Base-by-base conservation (phyloP, 169 alveolate genomes). In the Cryptosporidium tyzzeri region DNA sequence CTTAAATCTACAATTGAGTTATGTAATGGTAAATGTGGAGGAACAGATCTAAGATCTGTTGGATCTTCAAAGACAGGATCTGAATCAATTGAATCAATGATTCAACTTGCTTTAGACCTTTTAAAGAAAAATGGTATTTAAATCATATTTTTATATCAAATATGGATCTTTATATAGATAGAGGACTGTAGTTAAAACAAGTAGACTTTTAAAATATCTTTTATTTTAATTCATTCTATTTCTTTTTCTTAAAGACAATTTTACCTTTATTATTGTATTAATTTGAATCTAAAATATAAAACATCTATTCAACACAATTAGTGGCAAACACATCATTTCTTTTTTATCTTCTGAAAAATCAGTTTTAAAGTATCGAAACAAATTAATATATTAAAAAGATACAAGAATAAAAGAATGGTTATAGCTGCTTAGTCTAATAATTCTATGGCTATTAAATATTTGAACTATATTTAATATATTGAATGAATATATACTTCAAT, bases 21-120 rank as follows among this genome's bases (percentile, higher is more conserved):
- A 44, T 80, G 80, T 41, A 39, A 29, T 44, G 89, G 89, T 33
- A 80, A 80, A 53, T 80, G 89, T 67, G 89, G 89, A 18, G 89
- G 89, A 23, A 80, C 48, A 9, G 75, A 62, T 26, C n/a, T 41
- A 9, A 35, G 75, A 26, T 59, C 70, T 9, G 75, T 80, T 44
- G 89, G 89, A 21, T 80, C 89, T 12, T 80, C 89, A 41, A 80
- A 41, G 55, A 65, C 37, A 12, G 75, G 89, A 1, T 14, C 48
- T 37, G 75, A 80, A 9, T 18, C 16, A 4, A 80, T 80, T 31
- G 68, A 80, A 1, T 31, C 35, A 26, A 65, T 80, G 73, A 44
- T 80, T 62, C 10, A 61, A 7, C 35, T 62, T 18, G 74, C 89
- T 39, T 21, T 23, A 8, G 48, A 62, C 9, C 37, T 41, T 55